A percentile compares a stretch with the other conserved stretches of the same genome.
Conservation (phyloP, 371 early-diverging fungal genomes). For the Mortierella sp. region DNA sequence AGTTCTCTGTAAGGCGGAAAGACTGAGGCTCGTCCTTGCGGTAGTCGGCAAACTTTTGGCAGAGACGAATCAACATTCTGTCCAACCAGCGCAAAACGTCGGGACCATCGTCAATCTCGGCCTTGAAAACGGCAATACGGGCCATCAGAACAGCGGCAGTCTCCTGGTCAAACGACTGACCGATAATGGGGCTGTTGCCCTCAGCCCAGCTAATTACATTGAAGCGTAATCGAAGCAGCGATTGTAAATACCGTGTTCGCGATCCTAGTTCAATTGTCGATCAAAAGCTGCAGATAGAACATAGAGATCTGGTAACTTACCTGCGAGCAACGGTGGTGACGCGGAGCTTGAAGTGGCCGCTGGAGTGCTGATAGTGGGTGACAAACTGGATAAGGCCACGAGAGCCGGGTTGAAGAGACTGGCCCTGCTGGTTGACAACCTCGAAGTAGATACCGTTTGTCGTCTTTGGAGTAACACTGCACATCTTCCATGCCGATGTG, state of each 20-base stretch:
- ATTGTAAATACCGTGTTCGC: background rate
- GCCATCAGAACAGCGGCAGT: constrained; percentile 99
- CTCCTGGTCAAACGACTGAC: constrained; percentile 98
- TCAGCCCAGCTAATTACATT: constrained; percentile 80
- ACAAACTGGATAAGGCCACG: constrained; percentile 95
- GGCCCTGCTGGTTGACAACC: constrained; percentile 89
- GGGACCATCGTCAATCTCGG: constrained; percentile 98
- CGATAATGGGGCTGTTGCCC: constrained; percentile 89
- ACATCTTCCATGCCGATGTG: constrained; percentile 96
- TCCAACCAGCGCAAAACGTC: constrained; percentile 99
- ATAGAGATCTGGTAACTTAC: background rate
- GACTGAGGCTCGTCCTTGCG: constrained; percentile 96
- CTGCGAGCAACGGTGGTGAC: constrained; percentile 96
- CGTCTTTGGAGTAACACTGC: constrained; percentile 89
- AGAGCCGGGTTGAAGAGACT: constrained; percentile 87
- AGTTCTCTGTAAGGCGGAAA: constrained; percentile 94
- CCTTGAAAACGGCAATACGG: constrained; percentile 97
- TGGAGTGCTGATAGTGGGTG: constrained; percentile 96
- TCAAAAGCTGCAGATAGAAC: background rate
- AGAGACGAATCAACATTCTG: constrained; percentile 98
- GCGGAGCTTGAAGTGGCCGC: constrained; percentile 91
- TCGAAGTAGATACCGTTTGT: constrained; percentile 96
- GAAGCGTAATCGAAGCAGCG: background rate
- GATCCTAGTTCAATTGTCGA: background rate
- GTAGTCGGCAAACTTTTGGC: constrained; percentile 97